These are phyloP conservation scores for Magnusiomyces ingens DNA, from an alignment of 1,139 yeast species.

Conservation along the genomic window DNA sequence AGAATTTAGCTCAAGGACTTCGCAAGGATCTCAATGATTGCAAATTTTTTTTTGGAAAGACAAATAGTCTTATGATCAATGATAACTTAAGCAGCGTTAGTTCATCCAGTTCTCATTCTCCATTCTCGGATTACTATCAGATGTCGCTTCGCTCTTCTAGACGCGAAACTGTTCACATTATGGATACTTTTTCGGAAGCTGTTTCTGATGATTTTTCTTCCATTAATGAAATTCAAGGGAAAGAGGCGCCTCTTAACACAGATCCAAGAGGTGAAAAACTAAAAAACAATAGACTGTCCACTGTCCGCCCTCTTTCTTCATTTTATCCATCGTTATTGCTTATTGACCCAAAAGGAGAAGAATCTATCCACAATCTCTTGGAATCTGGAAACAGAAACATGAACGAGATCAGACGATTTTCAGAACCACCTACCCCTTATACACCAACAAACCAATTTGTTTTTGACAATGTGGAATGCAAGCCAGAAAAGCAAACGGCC, in stretches of 20 bases:
- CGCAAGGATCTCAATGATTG: slow-evolving; percentile 30
- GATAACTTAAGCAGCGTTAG: slow-evolving; percentile 8
- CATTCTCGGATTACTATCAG: slow-evolving; percentile 9
- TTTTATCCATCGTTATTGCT: neutral
- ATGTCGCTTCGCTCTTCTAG: neutral
- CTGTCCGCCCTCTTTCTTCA: slow-evolving; percentile 7
- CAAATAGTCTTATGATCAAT: slow-evolving; percentile 5
- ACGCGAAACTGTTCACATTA: slow-evolving; percentile 1
- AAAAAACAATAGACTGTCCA: neutral
- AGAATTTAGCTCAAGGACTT: slow-evolving; percentile 41
- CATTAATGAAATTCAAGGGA: neutral
- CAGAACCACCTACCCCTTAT: neutral
- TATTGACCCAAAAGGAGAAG: neutral
- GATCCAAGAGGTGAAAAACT: neutral
- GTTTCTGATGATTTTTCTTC: neutral
- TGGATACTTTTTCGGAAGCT: neutral
- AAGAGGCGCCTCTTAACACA: neutral
- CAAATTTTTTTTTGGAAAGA: neutral
- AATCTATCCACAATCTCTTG: neutral
- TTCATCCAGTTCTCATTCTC: neutral
- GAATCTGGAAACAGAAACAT: neutral
- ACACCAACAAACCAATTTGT: neutral
- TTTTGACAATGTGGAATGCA: neutral
- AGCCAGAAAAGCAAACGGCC: neutral
- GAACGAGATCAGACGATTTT: neutral